Evolutionary conservation across 345 rosid species (phyloP).

Genomic region (Nephelium lappaceum): DNA sequence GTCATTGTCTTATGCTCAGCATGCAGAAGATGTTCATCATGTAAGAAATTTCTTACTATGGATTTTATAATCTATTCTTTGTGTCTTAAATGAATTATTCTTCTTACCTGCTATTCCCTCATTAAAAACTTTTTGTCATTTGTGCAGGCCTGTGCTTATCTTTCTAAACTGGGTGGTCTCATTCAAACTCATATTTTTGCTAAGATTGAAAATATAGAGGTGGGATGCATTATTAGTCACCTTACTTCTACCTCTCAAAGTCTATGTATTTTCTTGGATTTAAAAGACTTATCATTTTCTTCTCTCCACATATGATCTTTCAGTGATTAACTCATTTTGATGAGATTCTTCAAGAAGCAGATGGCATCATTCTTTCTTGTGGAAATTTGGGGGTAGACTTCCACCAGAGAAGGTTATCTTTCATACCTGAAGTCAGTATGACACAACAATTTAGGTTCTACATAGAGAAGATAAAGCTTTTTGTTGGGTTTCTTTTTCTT

Average conservation of each 20-base stretch:
- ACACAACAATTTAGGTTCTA: background rate
- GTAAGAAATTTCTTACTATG: constrained; percentile 37
- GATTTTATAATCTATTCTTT: constrained; percentile 9
- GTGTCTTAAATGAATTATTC: background rate
- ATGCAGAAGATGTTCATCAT: constrained; percentile 69
- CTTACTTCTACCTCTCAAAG: too few relatives aligned
- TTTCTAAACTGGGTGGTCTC: too few relatives aligned
- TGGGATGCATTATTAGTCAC: too few relatives aligned
- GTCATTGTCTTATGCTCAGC: constrained; percentile 59
- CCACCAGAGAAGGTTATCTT: constrained; percentile 70
- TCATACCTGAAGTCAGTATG: background rate
- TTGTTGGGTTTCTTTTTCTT: background rate
- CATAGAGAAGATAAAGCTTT: background rate
- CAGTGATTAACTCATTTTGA: constrained; percentile 70
- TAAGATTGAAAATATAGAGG: too few relatives aligned
- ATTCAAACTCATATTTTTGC: too few relatives aligned
- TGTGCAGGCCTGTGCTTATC: constrained; percentile 60
- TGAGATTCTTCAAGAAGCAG: constrained; percentile 71
- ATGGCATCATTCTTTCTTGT: constrained; percentile 70
- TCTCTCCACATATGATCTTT: constrained; percentile 6
- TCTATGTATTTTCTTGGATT: too few relatives aligned
- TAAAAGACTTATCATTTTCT: constrained; percentile 10
- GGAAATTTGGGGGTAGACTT: too few relatives aligned
- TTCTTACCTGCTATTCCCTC: background rate
- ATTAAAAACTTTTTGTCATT: background rate